A percentile compares a stretch with the other conserved stretches of the same genome.
phyloP scores from a whole-genome alignment of 2,329 filamentous ascomycete species.

The Apiospora malaysiana region DNA sequence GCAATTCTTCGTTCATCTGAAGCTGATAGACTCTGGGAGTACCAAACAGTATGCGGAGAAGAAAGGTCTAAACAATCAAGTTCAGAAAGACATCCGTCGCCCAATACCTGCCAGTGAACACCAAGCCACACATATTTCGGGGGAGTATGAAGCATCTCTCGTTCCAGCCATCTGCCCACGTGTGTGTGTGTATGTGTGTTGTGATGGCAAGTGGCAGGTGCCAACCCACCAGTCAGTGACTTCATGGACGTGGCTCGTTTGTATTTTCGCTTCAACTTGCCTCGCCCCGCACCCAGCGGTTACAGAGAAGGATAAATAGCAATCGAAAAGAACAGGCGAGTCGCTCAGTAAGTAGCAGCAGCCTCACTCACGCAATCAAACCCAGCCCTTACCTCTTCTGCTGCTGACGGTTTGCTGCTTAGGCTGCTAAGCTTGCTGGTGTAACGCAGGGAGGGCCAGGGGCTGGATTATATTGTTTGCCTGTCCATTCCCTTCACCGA shows the following conservation, averaged over 20 bases:
- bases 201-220: background rate
- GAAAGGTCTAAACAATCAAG: background rate
- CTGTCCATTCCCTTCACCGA: background rate
- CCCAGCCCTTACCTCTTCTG: background rate
- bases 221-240: background rate
- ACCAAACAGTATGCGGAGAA: slow-evolving; percentile 3
- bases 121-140: background rate
- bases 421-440: background rate
- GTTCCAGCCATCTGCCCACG: background rate
- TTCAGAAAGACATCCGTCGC: background rate
- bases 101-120: background rate
- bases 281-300: background rate
- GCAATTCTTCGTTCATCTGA: slow-evolving; percentile 17
- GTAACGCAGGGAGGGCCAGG: background rate
- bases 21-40: slow-evolving; percentile 10
- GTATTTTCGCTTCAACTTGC: background rate
- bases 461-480: slow-evolving; percentile 5
- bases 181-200: no score
- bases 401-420: slow-evolving; percentile 12
- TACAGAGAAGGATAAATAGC: background rate
- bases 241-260: background rate
- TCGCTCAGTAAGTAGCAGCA: background rate
- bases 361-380: background rate
- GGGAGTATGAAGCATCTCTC: background rate
- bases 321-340: background rate